Evolutionary conservation across 1,139 yeast species (phyloP).

Genomic region (Debaryomyces subglobosus): DNA sequence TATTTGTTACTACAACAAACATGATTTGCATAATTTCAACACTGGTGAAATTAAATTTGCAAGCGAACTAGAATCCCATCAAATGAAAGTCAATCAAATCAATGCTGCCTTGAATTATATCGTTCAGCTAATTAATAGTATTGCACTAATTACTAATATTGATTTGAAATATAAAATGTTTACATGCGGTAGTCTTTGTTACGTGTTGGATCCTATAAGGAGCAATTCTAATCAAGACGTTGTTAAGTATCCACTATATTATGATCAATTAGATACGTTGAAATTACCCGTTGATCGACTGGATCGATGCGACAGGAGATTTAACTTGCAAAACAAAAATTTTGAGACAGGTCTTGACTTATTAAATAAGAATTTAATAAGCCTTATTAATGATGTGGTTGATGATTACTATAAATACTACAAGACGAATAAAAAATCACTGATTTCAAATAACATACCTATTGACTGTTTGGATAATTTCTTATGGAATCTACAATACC

Average conservation of each 20-base stretch:
- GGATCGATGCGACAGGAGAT: constrained; percentile 13
- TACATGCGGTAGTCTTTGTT: constrained; percentile 25
- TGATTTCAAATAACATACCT: constrained; percentile 31
- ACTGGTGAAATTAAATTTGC: constrained; percentile 6
- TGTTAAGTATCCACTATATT: constrained; percentile 30
- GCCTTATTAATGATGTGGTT: constrained; percentile 28
- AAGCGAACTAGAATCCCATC: constrained; percentile 12
- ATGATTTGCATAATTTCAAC: constrained; percentile 13
- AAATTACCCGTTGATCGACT: constrained; percentile 16
- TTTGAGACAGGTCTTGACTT: constrained; percentile 41
- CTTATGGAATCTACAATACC: constrained; percentile 46
- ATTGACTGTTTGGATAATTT: constrained; percentile 45
- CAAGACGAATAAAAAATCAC: constrained; percentile 14
- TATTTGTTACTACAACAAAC: constrained; percentile 31
- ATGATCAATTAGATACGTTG: constrained; percentile 28
- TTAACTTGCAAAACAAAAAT: constrained; percentile 23
- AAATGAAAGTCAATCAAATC: constrained; percentile 24
- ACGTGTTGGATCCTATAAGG: constrained; percentile 30
- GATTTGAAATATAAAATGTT: constrained; percentile 34
- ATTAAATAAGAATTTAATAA: constrained; percentile 35
- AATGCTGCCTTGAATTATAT: constrained; percentile 40
- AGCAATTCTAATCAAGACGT: neutral
- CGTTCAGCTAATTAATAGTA: constrained; percentile 25
- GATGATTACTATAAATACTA: constrained; percentile 21
- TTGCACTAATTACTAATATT: constrained; percentile 31